Evolutionary conservation across 2,329 filamentous ascomycete species (phyloP).

Genomic region (Aspergillus sp.): DNA sequence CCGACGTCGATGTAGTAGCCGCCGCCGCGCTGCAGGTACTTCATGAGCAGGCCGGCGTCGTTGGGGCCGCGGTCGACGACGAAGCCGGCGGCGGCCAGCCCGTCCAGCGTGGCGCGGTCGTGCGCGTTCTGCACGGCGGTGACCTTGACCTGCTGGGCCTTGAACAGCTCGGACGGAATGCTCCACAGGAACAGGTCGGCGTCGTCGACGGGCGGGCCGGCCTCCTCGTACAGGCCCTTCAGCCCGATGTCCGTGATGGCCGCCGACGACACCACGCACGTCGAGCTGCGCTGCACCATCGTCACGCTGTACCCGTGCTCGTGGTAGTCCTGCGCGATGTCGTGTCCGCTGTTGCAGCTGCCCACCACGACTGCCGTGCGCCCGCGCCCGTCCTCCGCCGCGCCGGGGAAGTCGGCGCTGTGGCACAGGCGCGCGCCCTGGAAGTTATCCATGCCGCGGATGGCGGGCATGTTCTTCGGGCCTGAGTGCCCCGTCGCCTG

Average conservation of each 20-base stretch:
- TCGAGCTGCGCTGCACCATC: slow-evolving; percentile 67
- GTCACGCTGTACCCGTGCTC: slow-evolving; percentile 68
- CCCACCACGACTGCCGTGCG: slow-evolving; percentile 67
- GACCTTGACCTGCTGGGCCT: slow-evolving; percentile 54
- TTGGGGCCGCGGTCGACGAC: slow-evolving; percentile 59
- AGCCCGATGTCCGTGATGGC: slow-evolving; percentile 55
- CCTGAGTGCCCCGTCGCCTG: slow-evolving; percentile 69
- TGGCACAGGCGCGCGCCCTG: slow-evolving; percentile 60
- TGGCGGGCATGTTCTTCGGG: slow-evolving; percentile 55
- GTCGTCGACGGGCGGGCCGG: slow-evolving; percentile 62
- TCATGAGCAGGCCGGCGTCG: slow-evolving; percentile 57
- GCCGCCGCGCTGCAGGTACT: slow-evolving; percentile 65
- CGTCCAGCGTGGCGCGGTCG: slow-evolving; percentile 37
- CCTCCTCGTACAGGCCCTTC: slow-evolving; percentile 49
- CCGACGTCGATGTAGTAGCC: slow-evolving; percentile 73
- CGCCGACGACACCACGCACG: slow-evolving; percentile 61
- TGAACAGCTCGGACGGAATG: slow-evolving; percentile 59
- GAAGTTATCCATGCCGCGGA: slow-evolving; percentile 54
- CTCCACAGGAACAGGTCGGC: slow-evolving; percentile 62
- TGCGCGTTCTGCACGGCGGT: slow-evolving; percentile 39
- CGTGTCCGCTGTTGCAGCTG: slow-evolving; percentile 67
- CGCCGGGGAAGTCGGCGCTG: slow-evolving; percentile 60
- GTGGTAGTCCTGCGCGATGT: slow-evolving; percentile 67
- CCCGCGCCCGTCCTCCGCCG: slow-evolving; percentile 45
- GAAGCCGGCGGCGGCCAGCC: slow-evolving; percentile 60